phyloP scores from a whole-genome alignment of 2,329 filamentous ascomycete species.

The Penicillium oxalicum region DNA sequence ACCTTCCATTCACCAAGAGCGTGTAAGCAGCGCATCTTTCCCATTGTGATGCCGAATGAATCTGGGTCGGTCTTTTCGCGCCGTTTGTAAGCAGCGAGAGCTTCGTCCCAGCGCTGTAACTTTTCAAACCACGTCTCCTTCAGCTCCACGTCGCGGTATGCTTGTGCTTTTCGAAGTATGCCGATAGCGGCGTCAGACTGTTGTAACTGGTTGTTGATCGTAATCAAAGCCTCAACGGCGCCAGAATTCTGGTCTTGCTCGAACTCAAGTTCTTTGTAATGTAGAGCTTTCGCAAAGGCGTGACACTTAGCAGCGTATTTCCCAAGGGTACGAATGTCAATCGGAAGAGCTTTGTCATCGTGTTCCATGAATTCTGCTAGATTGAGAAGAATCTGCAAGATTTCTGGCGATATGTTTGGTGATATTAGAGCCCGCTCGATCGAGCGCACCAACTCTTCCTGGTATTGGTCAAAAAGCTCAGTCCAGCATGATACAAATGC shows the following conservation, averaged over 20 bases:
- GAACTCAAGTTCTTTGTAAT: slow-evolving; percentile 99
- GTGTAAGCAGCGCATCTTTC: slow-evolving; percentile 97
- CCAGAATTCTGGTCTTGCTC: slow-evolving; percentile 93
- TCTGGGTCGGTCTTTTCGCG: slow-evolving; percentile 69
- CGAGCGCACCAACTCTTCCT: slow-evolving; percentile 90
- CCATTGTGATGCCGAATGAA: slow-evolving; percentile 95
- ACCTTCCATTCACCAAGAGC: slow-evolving; percentile 97
- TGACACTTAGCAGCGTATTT: slow-evolving; percentile 95
- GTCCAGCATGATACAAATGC: slow-evolving; percentile 99
- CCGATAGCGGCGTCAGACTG: slow-evolving; percentile 98
- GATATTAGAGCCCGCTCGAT: slow-evolving; percentile 95
- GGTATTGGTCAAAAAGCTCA: slow-evolving; percentile 92
- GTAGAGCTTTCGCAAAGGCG: slow-evolving; percentile 93
- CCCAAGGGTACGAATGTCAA: slow-evolving; percentile 90
- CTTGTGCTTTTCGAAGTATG: slow-evolving; percentile 90
- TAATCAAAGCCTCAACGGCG: slow-evolving; percentile 93
- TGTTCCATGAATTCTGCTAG: slow-evolving; percentile 99
- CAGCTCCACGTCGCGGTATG: slow-evolving; percentile 91
- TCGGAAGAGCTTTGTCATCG: slow-evolving; percentile 95
- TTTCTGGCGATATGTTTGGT: slow-evolving; percentile 90
- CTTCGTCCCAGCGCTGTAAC: slow-evolving; percentile 96
- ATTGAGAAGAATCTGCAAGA: slow-evolving; percentile 88
- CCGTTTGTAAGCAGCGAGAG: slow-evolving; percentile 82
- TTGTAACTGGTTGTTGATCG: slow-evolving; percentile 98
- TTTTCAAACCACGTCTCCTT: slow-evolving; percentile 99